Conservation (phyloP, 2,329 filamentous ascomycete genomes). For the Polychaeton citri region DNA sequence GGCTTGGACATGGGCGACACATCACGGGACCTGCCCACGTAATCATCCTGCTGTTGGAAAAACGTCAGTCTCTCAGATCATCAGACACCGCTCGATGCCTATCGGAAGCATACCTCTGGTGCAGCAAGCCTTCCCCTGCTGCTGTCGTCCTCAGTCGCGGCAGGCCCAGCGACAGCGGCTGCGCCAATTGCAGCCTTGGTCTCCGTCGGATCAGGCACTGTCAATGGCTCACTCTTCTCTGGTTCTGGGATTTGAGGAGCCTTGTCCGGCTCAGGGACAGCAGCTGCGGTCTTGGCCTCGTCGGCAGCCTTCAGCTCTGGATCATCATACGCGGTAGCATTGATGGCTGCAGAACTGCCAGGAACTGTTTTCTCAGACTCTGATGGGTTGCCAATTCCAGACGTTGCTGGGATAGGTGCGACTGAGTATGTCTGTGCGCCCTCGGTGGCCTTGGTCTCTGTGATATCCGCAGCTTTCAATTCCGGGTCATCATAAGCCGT, state of each 20-base stretch:
- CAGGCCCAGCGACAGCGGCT: slow-evolving; percentile 24
- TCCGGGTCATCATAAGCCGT: slow-evolving; percentile 57
- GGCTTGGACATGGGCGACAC: slow-evolving; percentile 28
- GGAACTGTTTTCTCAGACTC: slow-evolving; percentile 1
- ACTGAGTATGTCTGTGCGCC: slow-evolving; percentile 41
- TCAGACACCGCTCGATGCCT: slow-evolving; percentile 6
- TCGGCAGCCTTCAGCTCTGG: slow-evolving; percentile 11
- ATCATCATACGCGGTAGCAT: slow-evolving; percentile 7
- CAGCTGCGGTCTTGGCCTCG: slow-evolving; percentile 33
- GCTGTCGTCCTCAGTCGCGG: slow-evolving; percentile 7
- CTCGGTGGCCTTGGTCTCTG: slow-evolving; percentile 6
- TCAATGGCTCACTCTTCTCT: slow-evolving; percentile 16
- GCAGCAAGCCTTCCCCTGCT: background rate
- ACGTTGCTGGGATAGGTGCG: slow-evolving; percentile 45
- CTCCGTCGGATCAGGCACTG: slow-evolving; percentile 26
- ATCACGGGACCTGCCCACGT: slow-evolving; percentile 23
- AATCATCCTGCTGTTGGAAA: slow-evolving; percentile 5
- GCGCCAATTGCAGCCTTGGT: slow-evolving; percentile 31
- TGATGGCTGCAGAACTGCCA: background rate
- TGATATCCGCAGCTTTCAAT: slow-evolving; percentile 9
- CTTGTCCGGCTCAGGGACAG: slow-evolving; percentile 46
- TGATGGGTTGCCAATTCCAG: slow-evolving; percentile 54
- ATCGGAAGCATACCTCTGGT: background rate
- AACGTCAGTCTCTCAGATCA: slow-evolving; percentile 3
- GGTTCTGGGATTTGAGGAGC: slow-evolving; percentile 23